Evolutionary conservation across 2,329 filamentous ascomycete species (phyloP).

Genomic region (Falciphora oryzae): DNA sequence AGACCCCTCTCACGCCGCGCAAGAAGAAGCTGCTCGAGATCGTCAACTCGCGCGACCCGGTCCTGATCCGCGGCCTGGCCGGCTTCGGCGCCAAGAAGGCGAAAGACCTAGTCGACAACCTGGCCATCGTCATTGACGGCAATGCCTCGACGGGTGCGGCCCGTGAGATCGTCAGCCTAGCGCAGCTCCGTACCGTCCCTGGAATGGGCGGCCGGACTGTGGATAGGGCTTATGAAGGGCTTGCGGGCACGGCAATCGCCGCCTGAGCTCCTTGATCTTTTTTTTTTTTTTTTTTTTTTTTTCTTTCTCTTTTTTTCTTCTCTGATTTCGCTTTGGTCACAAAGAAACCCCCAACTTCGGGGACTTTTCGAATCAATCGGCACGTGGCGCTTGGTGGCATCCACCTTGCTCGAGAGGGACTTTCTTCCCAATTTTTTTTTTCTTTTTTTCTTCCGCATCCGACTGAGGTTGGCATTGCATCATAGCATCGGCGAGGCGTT

Average conservation of each 20-base stretch:
- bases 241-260: neutral
- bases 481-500: neutral
- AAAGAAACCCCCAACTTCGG: too few relatives aligned
- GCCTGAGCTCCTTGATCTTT: neutral
- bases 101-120: slow-evolving; percentile 49
- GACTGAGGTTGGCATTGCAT: neutral
- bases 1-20: slow-evolving; percentile 36
- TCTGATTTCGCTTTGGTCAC: too few relatives aligned
- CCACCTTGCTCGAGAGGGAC: neutral
- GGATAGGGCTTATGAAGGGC: slow-evolving; percentile 49
- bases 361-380: neutral
- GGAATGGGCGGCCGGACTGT: slow-evolving; percentile 52
- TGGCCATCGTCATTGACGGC: slow-evolving; percentile 33
- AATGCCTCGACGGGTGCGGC: slow-evolving; percentile 15
- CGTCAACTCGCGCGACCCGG: slow-evolving; percentile 66
- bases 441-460: neutral
- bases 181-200: slow-evolving; percentile 47
- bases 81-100: slow-evolving; percentile 72
- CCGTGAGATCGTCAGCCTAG: slow-evolving; percentile 39
- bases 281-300: neutral
- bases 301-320: neutral
- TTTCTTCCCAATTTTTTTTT: neutral
- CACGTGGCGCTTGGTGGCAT: too few relatives aligned
- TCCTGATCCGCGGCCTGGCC: slow-evolving; percentile 58
- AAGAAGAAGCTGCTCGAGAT: slow-evolving; percentile 60